phyloP scores from a whole-genome alignment of 2,329 filamentous ascomycete genomes.

The Fusarium setosum region DNA sequence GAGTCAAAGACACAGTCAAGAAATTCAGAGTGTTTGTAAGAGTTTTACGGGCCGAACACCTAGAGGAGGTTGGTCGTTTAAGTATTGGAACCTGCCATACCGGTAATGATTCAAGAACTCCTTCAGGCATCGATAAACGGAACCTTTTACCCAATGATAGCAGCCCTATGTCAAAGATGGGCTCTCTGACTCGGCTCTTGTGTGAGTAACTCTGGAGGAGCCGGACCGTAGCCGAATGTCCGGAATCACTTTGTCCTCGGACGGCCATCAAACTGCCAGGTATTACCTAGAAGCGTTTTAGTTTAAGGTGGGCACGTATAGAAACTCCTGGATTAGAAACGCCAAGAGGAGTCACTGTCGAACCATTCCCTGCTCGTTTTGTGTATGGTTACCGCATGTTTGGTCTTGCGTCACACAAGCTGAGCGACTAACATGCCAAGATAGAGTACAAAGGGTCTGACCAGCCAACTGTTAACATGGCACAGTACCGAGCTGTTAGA shows the following conservation, averaged over 20 bases:
- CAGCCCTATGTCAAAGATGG: not conserved
- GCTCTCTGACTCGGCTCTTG: not conserved
- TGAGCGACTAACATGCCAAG: not conserved
- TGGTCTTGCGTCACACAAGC: not conserved
- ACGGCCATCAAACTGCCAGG: not conserved
- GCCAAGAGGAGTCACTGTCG: not conserved
- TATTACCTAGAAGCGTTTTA: conserved; percentile 21
- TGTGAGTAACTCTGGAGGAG: not conserved
- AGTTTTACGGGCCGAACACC: not conserved
- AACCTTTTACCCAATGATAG: not conserved
- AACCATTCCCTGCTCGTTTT: not conserved
- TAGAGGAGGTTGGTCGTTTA: not conserved
- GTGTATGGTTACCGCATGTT: not conserved
- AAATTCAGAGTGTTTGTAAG: too few relatives aligned
- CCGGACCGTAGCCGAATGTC: not conserved
- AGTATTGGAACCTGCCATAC: not conserved
- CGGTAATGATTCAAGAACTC: not conserved
- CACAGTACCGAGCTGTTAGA: not conserved
- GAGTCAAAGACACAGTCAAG: not conserved
- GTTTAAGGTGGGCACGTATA: conserved; percentile 17
- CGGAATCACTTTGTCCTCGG: conserved; percentile 22
- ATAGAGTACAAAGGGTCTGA: not conserved
- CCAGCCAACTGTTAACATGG: not conserved
- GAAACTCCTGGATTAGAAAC: conserved; percentile 9
- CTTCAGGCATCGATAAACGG: not conserved